phyloP scores from a whole-genome alignment of 2,329 filamentous ascomycete genomes.

The Sclerotinia minor region DNA sequence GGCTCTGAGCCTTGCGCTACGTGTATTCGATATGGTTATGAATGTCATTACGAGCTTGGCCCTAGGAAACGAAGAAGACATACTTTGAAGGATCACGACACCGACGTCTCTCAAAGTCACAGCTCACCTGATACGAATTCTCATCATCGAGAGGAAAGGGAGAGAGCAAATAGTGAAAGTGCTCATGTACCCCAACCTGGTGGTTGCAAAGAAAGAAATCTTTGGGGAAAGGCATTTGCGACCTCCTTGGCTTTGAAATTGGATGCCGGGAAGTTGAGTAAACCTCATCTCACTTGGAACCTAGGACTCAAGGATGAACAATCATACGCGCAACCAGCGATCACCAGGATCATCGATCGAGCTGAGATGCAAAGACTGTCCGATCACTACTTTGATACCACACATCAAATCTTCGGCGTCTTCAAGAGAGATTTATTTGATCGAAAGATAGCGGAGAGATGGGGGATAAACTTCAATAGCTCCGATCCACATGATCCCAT shows the following conservation, averaged over 20 bases:
- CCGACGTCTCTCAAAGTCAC: slow-evolving; percentile 20
- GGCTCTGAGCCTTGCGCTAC: slow-evolving; percentile 24
- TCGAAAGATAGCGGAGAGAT: slow-evolving; percentile 37
- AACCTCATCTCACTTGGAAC: slow-evolving; percentile 45
- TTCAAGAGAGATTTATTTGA: slow-evolving; percentile 37
- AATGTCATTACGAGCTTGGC: slow-evolving; percentile 23
- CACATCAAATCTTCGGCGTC: slow-evolving; percentile 42
- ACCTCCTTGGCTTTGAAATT: slow-evolving; percentile 20
- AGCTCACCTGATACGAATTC: slow-evolving; percentile 22
- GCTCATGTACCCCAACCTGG: not conserved
- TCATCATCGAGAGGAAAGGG: slow-evolving; percentile 17
- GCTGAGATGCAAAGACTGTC: slow-evolving; percentile 25
- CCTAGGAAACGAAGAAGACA: slow-evolving; percentile 21
- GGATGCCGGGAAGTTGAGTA: slow-evolving; percentile 22
- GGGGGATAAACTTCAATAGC: slow-evolving; percentile 39
- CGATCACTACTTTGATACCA: slow-evolving; percentile 38
- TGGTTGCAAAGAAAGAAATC: slow-evolving; percentile 5
- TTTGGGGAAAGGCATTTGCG: slow-evolving; percentile 23
- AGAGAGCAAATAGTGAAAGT: slow-evolving; percentile 19
- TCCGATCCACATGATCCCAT: slow-evolving; percentile 36
- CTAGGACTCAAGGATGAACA: slow-evolving; percentile 38
- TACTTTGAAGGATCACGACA: slow-evolving; percentile 18
- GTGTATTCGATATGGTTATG: slow-evolving; percentile 19
- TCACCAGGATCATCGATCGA: slow-evolving; percentile 32
- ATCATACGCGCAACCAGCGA: slow-evolving; percentile 29